Evolutionary conservation across 305 asterid species (phyloP).

Genomic region (Fraxinus albicans): DNA sequence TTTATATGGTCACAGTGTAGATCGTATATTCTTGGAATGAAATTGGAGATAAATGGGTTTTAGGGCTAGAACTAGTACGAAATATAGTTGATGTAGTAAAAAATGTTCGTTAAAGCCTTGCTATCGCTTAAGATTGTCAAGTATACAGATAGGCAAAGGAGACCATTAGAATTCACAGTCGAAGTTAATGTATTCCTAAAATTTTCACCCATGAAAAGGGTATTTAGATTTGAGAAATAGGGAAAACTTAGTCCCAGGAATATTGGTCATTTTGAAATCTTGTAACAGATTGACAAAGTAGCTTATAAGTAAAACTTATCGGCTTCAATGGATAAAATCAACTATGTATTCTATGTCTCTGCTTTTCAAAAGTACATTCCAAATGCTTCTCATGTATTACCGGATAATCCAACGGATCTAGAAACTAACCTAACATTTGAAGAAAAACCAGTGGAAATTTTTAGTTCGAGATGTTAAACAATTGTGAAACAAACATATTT

Average conservation of each 20-base stretch:
- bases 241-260: no score
- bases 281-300: not conserved
- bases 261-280: not conserved
- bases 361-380: not conserved
- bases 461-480: not conserved
- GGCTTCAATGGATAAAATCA: not conserved
- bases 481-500: no score
- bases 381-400: not conserved
- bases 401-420: not conserved
- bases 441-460: not conserved
- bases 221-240: no score
- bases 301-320: not conserved
- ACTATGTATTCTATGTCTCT: not conserved
- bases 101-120: not conserved
- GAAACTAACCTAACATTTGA: not conserved
- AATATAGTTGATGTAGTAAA: not conserved
- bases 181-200: not conserved
- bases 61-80: no score
- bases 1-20: no score
- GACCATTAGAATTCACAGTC: not conserved
- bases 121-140: not conserved
- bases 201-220: not conserved
- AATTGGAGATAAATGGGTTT: no score
- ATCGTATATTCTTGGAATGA: no score
- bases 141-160: no score